Conservation (phyloP, 306 rosid species). For the Bauhinia variegata region DNA sequence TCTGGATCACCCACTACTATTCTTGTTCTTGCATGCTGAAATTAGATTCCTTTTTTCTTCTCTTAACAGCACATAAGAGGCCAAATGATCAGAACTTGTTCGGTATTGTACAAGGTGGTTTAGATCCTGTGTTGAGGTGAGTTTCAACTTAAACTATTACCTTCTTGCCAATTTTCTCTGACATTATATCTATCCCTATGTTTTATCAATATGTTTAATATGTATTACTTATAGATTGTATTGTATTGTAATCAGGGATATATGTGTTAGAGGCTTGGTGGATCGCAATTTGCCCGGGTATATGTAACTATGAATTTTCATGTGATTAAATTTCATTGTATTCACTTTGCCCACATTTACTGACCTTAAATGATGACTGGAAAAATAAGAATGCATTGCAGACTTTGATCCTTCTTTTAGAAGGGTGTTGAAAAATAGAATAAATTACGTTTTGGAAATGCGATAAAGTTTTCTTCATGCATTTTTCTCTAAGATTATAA, state of each 20-base stretch:
- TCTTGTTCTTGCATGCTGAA: conserved; percentile 13
- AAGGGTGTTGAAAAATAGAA: not conserved
- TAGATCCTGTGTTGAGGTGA: conserved; percentile 89
- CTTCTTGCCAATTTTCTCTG: conserved; percentile 23
- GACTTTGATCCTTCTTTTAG: conserved; percentile 3
- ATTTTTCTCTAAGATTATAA: conserved; percentile 5
- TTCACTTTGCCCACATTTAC: not conserved
- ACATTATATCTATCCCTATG: conserved; percentile 4
- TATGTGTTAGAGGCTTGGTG: conserved; percentile 83
- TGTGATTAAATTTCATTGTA: not conserved
- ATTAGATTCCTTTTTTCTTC: not conserved
- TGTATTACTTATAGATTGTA: conserved; percentile 31
- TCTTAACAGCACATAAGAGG: conserved; percentile 86
- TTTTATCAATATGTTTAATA: conserved; percentile 23
- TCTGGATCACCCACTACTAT: conserved; percentile 17
- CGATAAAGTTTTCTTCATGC: no score
- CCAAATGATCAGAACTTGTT: conserved; percentile 91
- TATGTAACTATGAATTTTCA: conserved; percentile 28
- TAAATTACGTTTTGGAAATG: not conserved
- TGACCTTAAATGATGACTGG: conserved; percentile 2
- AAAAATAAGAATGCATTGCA: not conserved
- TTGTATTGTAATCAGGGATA: conserved; percentile 66
- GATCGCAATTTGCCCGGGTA: conserved; percentile 94
- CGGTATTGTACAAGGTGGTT: conserved; percentile 99
- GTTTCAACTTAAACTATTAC: conserved; percentile 28